Conservation (phyloP, 345 rosid species). For the Lepidium didymum region DNA sequence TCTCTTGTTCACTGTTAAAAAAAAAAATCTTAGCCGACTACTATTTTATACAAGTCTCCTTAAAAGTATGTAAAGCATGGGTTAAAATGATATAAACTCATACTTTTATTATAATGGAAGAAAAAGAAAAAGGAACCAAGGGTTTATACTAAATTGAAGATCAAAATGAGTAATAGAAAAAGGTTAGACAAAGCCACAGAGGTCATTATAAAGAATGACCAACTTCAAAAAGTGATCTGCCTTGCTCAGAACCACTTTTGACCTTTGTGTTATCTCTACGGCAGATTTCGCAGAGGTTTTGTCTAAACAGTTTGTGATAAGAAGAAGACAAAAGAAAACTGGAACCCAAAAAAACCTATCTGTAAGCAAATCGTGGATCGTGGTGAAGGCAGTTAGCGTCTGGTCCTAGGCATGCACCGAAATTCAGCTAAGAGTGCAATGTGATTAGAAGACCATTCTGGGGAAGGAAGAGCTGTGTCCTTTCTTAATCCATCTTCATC, state of each 20-base stretch:
- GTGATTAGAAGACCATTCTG: conserved; percentile 99
- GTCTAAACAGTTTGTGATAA: conserved; percentile 12
- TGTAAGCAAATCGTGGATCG: conserved; percentile 8
- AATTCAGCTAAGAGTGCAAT: conserved; percentile 94
- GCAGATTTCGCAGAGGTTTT: conserved; percentile 9
- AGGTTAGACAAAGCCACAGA: conserved; percentile 19
- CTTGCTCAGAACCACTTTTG: conserved; percentile 22
- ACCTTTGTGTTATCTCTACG: conserved; percentile 17
- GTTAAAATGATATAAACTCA: background rate
- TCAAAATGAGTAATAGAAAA: conserved; percentile 9
- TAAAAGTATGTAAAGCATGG: background rate
- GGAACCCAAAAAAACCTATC: conserved; percentile 12
- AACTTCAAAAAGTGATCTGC: conserved; percentile 19
- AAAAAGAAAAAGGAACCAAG: background rate
- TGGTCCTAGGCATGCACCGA: conserved; percentile 83
- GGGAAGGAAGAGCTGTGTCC: conserved; percentile 98
- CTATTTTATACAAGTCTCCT: background rate
- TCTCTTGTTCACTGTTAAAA: background rate
- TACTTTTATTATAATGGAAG: background rate
- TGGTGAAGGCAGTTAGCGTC: conserved; percentile 54
- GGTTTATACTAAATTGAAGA: conserved; percentile 8
- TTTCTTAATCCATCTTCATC: conserved; percentile 97
- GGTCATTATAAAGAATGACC: conserved; percentile 27
- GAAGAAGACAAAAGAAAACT: background rate
- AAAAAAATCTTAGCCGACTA: conserved; percentile 6